Conservation (phyloP, 768 basidiomycete species). For the Pleurotus platypus region DNA sequence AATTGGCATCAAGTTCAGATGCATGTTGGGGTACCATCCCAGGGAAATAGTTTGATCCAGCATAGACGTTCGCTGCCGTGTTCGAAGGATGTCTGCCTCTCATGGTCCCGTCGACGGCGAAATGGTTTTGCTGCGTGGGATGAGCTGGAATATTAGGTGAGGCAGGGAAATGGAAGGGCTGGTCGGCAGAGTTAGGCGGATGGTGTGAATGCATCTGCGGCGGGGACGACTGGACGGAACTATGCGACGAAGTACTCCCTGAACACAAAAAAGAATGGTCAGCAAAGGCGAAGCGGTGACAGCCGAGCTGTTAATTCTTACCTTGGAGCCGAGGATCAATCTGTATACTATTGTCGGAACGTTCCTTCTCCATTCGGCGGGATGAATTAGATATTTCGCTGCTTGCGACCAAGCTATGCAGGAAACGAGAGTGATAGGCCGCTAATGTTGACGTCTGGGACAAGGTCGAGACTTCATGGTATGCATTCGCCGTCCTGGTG, state of each 20-base stretch:
- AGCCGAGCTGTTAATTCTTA: slow-evolving; percentile 24
- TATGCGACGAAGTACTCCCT: slow-evolving; percentile 14
- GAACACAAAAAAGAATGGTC: slow-evolving; percentile 6
- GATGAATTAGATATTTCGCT: slow-evolving; percentile 51
- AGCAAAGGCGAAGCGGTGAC: slow-evolving; percentile 8
- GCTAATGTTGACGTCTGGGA: slow-evolving; percentile 62
- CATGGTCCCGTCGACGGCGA: background rate
- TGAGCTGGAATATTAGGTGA: slow-evolving; percentile 22
- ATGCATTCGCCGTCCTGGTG: slow-evolving; percentile 70
- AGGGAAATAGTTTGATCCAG: slow-evolving; percentile 28
- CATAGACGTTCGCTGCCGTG: slow-evolving; percentile 3
- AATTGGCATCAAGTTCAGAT: slow-evolving; percentile 61
- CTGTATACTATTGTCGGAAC: slow-evolving; percentile 34
- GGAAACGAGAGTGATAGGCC: slow-evolving; percentile 78
- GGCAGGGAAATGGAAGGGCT: slow-evolving; percentile 38
- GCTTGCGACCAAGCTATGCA: slow-evolving; percentile 57
- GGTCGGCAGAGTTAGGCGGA: slow-evolving; percentile 28
- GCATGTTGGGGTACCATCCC: slow-evolving; percentile 34
- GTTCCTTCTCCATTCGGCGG: slow-evolving; percentile 38
- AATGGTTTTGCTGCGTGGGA: background rate
- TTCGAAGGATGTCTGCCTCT: background rate
- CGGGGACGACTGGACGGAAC: slow-evolving; percentile 22
- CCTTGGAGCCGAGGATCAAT: slow-evolving; percentile 58
- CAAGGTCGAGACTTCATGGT: slow-evolving; percentile 64
- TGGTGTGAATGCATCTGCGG: slow-evolving; percentile 33